phyloP scores from a whole-genome alignment of 2,329 filamentous ascomycete species.

The Diaporthe capsici region DNA sequence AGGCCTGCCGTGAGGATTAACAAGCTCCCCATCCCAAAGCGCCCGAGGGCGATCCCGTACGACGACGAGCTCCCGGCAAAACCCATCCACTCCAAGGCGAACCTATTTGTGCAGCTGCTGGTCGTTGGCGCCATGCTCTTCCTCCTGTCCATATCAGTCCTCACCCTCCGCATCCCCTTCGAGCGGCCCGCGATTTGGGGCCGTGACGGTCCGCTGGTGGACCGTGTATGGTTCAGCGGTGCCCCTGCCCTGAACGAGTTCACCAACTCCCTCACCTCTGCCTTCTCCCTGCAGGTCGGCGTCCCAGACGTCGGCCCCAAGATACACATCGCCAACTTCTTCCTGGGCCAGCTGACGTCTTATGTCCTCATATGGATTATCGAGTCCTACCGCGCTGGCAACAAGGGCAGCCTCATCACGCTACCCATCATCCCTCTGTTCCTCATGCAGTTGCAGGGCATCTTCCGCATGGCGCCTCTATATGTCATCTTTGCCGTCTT shows the following conservation, averaged over 20 bases:
- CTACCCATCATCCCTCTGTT: background rate
- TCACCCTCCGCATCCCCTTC: background rate
- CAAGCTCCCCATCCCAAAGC: background rate
- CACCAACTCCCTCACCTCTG: background rate
- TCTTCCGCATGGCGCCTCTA: slow-evolving; percentile 3
- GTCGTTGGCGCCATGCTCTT: background rate
- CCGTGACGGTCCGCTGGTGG: background rate
- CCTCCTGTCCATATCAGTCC: background rate
- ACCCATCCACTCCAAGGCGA: background rate
- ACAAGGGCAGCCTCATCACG: slow-evolving; percentile 11
- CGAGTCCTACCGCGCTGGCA: slow-evolving; percentile 12
- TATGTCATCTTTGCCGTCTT: slow-evolving; percentile 9
- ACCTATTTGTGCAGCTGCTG: background rate
- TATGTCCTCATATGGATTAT: slow-evolving; percentile 15
- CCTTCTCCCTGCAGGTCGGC: slow-evolving; percentile 1
- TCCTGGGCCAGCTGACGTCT: slow-evolving; percentile 9
- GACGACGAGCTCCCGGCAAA: slow-evolving; percentile 7
- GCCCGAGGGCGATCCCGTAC: background rate
- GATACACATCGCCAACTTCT: slow-evolving; percentile 11
- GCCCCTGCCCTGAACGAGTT: background rate
- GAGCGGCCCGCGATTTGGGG: background rate
- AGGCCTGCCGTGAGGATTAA: slow-evolving; percentile 9
- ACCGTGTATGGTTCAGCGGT: background rate
- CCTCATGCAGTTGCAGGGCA: background rate
- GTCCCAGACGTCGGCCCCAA: background rate